Conservation (phyloP, 352 stramenopile species). For the Globisporangium emineosum region DNA sequence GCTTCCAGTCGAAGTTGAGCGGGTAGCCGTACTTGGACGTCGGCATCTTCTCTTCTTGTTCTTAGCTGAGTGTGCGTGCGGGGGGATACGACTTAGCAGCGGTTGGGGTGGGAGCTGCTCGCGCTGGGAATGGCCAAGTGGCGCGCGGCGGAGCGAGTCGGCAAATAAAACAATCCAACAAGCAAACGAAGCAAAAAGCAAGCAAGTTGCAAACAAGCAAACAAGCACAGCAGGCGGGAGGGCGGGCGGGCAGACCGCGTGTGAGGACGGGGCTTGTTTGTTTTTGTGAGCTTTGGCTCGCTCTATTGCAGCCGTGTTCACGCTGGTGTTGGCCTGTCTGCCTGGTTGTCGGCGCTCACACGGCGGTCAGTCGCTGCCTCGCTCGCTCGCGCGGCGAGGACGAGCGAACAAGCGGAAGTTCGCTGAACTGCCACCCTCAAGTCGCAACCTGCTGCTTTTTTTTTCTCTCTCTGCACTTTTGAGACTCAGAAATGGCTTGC, state of each 20-base stretch:
- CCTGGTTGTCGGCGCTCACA: neutral
- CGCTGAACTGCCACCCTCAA: neutral
- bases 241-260: neutral
- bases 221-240: neutral
- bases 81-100: too few species aligned
- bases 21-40: constrained; percentile 63
- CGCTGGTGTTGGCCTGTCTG: neutral
- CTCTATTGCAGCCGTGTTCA: constrained; percentile 4
- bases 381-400: neutral
- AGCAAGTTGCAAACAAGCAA: neutral
- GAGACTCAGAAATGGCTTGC: neutral
- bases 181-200: neutral
- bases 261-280: neutral
- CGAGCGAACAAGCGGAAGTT: neutral
- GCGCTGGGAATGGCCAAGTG: constrained; percentile 1
- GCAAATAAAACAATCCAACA: constrained; percentile 3
- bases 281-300: neutral
- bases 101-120: constrained; percentile 1
- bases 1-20: constrained; percentile 85
- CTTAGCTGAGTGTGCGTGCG: too few species aligned
- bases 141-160: neutral
- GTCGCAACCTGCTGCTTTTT: neutral
- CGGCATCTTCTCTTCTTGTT: constrained; percentile 4
- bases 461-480: neutral
- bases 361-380: neutral